These are phyloP conservation scores for Sclerotiophoma versabilis DNA, from an alignment of 2,329 filamentous ascomycete genomes.

Conservation along the genomic window DNA sequence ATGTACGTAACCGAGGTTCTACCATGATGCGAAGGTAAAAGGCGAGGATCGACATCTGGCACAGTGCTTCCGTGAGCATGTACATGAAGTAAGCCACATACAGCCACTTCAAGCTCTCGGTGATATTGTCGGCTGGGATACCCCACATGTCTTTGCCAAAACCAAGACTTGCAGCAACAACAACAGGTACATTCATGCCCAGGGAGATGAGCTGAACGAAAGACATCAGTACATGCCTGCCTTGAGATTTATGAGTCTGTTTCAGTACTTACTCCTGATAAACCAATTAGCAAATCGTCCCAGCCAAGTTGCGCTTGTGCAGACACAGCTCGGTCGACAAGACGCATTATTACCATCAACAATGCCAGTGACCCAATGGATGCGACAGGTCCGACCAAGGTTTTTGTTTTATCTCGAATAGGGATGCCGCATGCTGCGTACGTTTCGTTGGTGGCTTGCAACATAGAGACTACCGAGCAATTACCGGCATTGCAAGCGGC, in stretches of 20 bases:
- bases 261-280: conserved; percentile 36
- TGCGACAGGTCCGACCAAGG: conserved; percentile 30
- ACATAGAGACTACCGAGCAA: conserved; percentile 37
- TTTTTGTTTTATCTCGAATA: conserved; percentile 25
- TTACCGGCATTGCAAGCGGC: conserved; percentile 37
- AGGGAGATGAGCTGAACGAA: conserved; percentile 28
- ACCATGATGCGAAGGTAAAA: conserved; percentile 45
- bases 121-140: conserved; percentile 36
- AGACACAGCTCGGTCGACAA: conserved; percentile 35
- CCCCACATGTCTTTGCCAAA: conserved; percentile 44
- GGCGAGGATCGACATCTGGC: conserved; percentile 41
- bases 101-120: conserved; percentile 35
- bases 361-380: conserved; percentile 33
- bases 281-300: conserved; percentile 41
- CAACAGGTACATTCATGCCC: conserved; percentile 35
- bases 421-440: conserved; percentile 40
- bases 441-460: conserved; percentile 34
- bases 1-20: conserved; percentile 21
- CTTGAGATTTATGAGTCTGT: not conserved
- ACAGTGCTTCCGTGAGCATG: conserved; percentile 34
- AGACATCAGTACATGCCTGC: not conserved
- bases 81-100: conserved; percentile 44
- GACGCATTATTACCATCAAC: conserved; percentile 37
- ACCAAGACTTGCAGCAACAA: conserved; percentile 34
- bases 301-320: conserved; percentile 34